Base-by-base conservation (phyloP, 257 asterid species). In the Rehmannia glutinosa region DNA sequence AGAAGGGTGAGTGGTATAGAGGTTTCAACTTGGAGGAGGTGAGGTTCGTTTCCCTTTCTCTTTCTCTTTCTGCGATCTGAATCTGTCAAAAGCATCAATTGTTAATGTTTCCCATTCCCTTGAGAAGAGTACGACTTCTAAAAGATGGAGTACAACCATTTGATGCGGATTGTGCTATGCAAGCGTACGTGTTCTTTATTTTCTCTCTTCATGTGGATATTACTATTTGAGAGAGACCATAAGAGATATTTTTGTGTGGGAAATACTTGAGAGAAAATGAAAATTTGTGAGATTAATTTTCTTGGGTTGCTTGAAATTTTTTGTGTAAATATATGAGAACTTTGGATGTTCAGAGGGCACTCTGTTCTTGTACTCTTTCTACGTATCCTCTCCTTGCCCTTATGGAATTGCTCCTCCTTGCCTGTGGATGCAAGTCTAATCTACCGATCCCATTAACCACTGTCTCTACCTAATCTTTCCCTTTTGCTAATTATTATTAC, bases 1-100 rank as follows among this genome's bases (percentile, higher is more conserved):
- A 49, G 47, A 76, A 60, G 66, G 52, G 56, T 54, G 78, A 55
- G 68, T 64, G 73, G 73, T 41, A 63, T 62, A 52, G 53, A 24
- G 89, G 82, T 35, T 77, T 86, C 76, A 65, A 82, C 68, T 73
- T 88, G 85, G 86, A 75, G 80, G 95, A 94, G 99, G 99, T 94
- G 83, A 86, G 97, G 87, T 83, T 84, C 88, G 92, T 87, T 71
- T 65, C 53, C 56, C 71, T 16, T 47, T 51, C 66, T 70, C 62
- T 42, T 36, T 23, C 62, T 17, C 15, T 25, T 25, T 19, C n/a
- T 5, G 8, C 28, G 19, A 27, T 47, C 23, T 24, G 5, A 28
- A 25, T 13, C 38, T 45, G 41, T 13, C 21, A 5, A 38, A 35
- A 19, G 15, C 0, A 17, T 55, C 62, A 17, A 8, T 6, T 38